Base-by-base conservation (phyloP, 225 moss, liverwort and hornwort genomes). In the Pseudoscleropodium purum region DNA sequence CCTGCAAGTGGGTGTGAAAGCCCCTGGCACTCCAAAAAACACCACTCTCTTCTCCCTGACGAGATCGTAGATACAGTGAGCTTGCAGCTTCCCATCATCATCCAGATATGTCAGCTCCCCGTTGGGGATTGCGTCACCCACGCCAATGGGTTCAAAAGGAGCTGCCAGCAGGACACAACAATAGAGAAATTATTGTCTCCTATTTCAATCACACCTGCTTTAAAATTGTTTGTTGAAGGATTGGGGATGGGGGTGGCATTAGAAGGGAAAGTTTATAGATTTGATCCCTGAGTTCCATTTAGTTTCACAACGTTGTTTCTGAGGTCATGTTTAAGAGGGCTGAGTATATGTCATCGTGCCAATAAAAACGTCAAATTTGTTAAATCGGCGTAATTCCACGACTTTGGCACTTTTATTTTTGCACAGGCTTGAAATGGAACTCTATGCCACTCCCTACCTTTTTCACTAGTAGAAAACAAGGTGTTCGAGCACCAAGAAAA, bases 1-100 rank as follows among this genome's bases (percentile, higher is more conserved):
- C 97, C 97, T 97, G 94, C 97, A 97, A 19, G 96, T 96, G 37
- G 97, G 96, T 64, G 96, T 97, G 87, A 96, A 97, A n/a, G 97
- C 97, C 37, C 97, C 96, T 24, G 97, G 97, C 27, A 97, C 95
- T 61, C 97, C 96, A 37, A 96, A 95, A 47, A 96, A 88, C 29
- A 97, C 94, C 30, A 96, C 94, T 86, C 92, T 90, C 93, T 96
- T 96, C 30, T 92, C 93, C 74, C 86, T 89, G 30, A 90, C 95
- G 30, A 95, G 94, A 18, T 96, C 93, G 72, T 96, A 95, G 70
- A 96, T 91, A 5, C 90, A 79, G 64, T 92, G 91, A 37, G 94
- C 93, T 69, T 97, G 96, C 83, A 97, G 75, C 51, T 94, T 95
- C 23, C 95, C 96, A 19, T 90, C 91, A 27, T 93, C 91, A 63